These are phyloP conservation scores for Nigrospora oryzae DNA, from an alignment of 2,329 filamentous ascomycete genomes.

Conservation along the genomic window DNA sequence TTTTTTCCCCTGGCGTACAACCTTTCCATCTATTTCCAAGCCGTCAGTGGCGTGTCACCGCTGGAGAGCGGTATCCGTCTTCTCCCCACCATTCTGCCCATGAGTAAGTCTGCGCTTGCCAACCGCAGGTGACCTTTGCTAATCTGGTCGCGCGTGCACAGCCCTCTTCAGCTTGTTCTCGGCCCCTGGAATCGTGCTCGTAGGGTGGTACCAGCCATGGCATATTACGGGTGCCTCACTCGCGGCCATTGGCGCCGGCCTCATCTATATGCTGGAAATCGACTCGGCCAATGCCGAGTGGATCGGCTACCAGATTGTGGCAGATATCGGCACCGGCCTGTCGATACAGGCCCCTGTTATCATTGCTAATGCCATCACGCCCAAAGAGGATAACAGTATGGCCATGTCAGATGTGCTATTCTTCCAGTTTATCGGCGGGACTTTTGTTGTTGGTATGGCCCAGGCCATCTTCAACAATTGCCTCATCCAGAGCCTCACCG, in stretches of 20 bases:
- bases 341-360: slow-evolving; percentile 26
- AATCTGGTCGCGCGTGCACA: slow-evolving; percentile 5
- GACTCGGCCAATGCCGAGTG: slow-evolving; percentile 17
- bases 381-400: slow-evolving; percentile 6
- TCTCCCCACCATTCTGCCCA: slow-evolving; percentile 17
- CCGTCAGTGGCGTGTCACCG: slow-evolving; percentile 25
- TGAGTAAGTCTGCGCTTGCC: neutral
- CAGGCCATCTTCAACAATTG: slow-evolving; percentile 42
- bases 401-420: slow-evolving; percentile 9
- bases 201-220: slow-evolving; percentile 33
- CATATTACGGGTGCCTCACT: slow-evolving; percentile 25
- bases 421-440: slow-evolving; percentile 30
- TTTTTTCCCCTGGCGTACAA: slow-evolving; percentile 24
- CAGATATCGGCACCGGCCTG: slow-evolving; percentile 29
- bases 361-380: slow-evolving; percentile 4
- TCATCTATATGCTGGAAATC: slow-evolving; percentile 29
- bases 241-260: slow-evolving; percentile 27
- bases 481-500: slow-evolving; percentile 28
- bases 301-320: slow-evolving; percentile 31
- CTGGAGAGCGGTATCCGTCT: slow-evolving; percentile 28
- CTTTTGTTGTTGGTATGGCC: slow-evolving; percentile 41
- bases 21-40: slow-evolving; percentile 41
- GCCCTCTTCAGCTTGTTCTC: slow-evolving; percentile 3
- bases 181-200: slow-evolving; percentile 2
- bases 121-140: no score